A percentile compares a stretch with the other conserved stretches of the same genome.
Evolutionary conservation across 345 rosid genomes (phyloP).

Genomic region (Melastoma malabathricum): DNA sequence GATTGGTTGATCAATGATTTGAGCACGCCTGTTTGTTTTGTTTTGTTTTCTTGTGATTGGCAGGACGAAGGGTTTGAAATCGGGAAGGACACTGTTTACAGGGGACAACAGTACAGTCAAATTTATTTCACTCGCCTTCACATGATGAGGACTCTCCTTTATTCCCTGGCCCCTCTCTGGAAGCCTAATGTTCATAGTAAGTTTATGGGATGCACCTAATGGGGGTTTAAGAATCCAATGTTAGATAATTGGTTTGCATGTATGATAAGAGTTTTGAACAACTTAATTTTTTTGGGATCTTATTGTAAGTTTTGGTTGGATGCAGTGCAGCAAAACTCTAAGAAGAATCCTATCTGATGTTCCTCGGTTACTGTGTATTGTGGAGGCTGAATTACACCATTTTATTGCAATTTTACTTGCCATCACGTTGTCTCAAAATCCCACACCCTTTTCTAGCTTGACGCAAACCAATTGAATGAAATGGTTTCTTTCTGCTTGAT

Average conservation of each 20-base stretch:
- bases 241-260: not conserved
- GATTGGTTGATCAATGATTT: not conserved
- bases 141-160: slow-evolving; percentile 58
- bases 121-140: slow-evolving; percentile 83
- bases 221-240: not conserved
- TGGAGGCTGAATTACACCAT: too few relatives aligned
- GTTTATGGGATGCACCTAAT: not conserved
- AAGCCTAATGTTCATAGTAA: slow-evolving; percentile 65
- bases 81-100: slow-evolving; percentile 46
- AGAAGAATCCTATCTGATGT: too few relatives aligned
- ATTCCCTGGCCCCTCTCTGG: slow-evolving; percentile 68
- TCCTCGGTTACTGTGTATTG: too few relatives aligned
- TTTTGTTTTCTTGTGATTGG: not conserved
- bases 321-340: too few relatives aligned
- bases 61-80: slow-evolving; percentile 76
- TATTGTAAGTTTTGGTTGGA: too few relatives aligned
- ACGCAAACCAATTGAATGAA: too few relatives aligned
- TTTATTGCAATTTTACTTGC: too few relatives aligned
- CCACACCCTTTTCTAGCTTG: too few relatives aligned
- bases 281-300: too few relatives aligned
- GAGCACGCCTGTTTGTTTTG: not conserved
- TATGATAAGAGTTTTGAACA: not conserved
- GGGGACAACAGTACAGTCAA: slow-evolving; percentile 92
- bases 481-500: too few relatives aligned
- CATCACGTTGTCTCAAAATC: too few relatives aligned